phyloP scores from a whole-genome alignment of 768 basidiomycete genomes.

The Calvatia gigantea region DNA sequence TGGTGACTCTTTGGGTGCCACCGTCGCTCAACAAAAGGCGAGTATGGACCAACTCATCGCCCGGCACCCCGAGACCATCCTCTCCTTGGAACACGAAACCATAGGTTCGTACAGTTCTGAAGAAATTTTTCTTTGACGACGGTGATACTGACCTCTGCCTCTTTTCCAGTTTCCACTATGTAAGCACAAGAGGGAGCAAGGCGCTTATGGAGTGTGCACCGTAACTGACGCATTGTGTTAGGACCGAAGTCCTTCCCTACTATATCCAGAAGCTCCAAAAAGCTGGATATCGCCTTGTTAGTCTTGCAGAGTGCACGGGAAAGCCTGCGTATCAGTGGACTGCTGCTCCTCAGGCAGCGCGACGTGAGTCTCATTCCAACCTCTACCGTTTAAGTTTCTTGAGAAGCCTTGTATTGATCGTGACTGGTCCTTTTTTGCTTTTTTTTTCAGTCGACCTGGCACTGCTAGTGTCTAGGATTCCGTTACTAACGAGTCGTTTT shows the following conservation, averaged over 20 bases:
- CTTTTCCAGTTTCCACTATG: slow-evolving; percentile 17
- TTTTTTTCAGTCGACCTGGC: slow-evolving; percentile 3
- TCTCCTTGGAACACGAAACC: slow-evolving; percentile 39
- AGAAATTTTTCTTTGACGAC: too few species aligned
- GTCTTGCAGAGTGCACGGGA: slow-evolving; percentile 40
- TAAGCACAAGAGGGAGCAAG: slow-evolving; percentile 13
- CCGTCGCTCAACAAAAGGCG: slow-evolving; percentile 24
- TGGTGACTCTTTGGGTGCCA: slow-evolving; percentile 32
- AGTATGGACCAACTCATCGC: slow-evolving; percentile 24
- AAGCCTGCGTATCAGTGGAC: slow-evolving; percentile 32
- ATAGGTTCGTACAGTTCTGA: slow-evolving; percentile 20
- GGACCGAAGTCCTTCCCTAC: slow-evolving; percentile 33
- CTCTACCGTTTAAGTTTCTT: neutral
- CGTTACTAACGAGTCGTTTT: neutral
- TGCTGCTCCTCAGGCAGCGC: slow-evolving; percentile 21
- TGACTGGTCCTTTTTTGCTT: too few species aligned
- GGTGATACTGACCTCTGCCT: too few species aligned
- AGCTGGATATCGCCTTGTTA: slow-evolving; percentile 41
- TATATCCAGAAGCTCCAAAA: slow-evolving; percentile 32
- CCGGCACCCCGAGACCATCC: slow-evolving; percentile 30
- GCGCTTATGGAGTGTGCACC: neutral
- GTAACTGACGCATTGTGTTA: slow-evolving; percentile 8
- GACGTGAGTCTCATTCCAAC: slow-evolving; percentile 25
- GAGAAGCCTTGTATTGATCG: too few species aligned
- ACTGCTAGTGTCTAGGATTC: too few species aligned